A percentile compares a stretch with the other conserved stretches of the same genome.
phyloP scores from a whole-genome alignment of 192 early-diverging fungal genomes.

The Mortierella hygrophila region DNA sequence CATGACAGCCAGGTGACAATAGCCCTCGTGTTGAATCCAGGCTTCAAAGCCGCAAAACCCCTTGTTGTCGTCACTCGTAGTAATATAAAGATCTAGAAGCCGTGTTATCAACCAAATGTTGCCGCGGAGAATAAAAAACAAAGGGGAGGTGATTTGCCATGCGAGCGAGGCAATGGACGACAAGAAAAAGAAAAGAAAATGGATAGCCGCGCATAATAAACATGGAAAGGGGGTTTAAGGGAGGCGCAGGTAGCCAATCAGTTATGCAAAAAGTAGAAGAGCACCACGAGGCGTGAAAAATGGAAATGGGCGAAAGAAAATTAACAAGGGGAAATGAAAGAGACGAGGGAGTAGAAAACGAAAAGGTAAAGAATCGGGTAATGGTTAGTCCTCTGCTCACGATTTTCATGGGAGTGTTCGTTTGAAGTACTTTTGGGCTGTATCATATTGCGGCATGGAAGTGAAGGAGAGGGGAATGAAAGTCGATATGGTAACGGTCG shows the following conservation, averaged over 20 bases:
- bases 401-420: neutral
- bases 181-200: neutral
- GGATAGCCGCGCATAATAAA: neutral
- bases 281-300: neutral
- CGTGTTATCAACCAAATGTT: neutral
- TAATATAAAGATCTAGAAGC: slow-evolving; percentile 38
- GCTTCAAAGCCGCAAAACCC: slow-evolving; percentile 46
- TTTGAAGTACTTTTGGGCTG: neutral
- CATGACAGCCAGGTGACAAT: slow-evolving; percentile 50
- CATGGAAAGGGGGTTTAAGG: neutral
- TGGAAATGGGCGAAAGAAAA: neutral
- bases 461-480: slow-evolving; percentile 11
- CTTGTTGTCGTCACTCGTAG: slow-evolving; percentile 48
- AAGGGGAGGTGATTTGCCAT: neutral
- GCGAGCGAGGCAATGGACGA: neutral
- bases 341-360: neutral
- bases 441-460: neutral
- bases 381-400: slow-evolving; percentile 1
- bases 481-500: neutral
- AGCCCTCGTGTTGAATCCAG: slow-evolving; percentile 47
- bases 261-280: neutral
- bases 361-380: neutral
- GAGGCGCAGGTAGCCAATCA: neutral
- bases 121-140: neutral
- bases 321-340: neutral